Evolutionary conservation across 2,329 filamentous ascomycete species (phyloP).

Genomic region (Xylaria sp.): DNA sequence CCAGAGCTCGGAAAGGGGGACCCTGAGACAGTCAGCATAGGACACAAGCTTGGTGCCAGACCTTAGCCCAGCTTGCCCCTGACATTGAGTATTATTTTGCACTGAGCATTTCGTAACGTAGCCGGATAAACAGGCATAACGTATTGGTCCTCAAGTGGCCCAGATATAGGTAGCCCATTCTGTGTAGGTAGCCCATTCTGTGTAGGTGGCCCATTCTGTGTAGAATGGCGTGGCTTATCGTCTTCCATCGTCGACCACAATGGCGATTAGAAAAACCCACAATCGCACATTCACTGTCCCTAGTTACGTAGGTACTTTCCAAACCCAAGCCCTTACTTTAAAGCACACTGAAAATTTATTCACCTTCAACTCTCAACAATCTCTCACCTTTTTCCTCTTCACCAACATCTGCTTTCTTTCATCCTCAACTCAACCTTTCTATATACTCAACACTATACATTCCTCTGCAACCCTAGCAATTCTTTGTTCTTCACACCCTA

Average conservation of each 20-base stretch:
- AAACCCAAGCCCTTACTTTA: not conserved
- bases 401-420: not conserved
- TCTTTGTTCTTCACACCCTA: not conserved
- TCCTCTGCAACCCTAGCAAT: not conserved
- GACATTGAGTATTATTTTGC: constrained; percentile 1
- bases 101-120: not conserved
- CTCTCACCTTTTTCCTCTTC: not conserved
- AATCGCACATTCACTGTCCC: not conserved
- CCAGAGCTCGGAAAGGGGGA: constrained; percentile 6
- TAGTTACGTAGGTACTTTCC: not conserved
- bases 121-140: too few relatives aligned
- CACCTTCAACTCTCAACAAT: not conserved
- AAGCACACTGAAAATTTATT: not conserved
- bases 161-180: too few relatives aligned
- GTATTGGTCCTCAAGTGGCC: too few relatives aligned
- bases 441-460: not conserved
- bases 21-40: constrained; percentile 13
- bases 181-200: too few relatives aligned
- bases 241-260: too few relatives aligned
- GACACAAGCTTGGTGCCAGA: not conserved
- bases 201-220: too few relatives aligned
- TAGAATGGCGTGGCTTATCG: too few relatives aligned
- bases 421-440: not conserved
- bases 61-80: not conserved
- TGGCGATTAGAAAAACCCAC: too few relatives aligned